A percentile compares a stretch with the other conserved stretches of the same genome.
These are phyloP conservation scores for Suillus lakei DNA, from an alignment of 768 basidiomycete genomes.

Conservation along the genomic window DNA sequence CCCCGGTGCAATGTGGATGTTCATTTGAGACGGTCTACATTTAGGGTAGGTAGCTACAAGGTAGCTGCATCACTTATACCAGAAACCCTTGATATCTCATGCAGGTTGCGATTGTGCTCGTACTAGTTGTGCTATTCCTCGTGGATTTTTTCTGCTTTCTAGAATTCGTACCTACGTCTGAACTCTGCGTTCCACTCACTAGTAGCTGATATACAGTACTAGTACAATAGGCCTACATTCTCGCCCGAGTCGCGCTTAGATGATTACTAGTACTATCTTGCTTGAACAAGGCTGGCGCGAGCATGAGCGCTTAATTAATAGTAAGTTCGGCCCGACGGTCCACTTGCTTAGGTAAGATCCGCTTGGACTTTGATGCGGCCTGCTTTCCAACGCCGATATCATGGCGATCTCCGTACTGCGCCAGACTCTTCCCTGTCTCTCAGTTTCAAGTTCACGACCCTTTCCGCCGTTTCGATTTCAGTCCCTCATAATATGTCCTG, in stretches of 20 bases:
- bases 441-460: constrained; percentile 10
- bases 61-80: neutral
- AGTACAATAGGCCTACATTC: neutral
- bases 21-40: neutral
- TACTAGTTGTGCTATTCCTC: neutral
- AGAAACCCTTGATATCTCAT: neutral
- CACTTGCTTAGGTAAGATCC: constrained; percentile 1
- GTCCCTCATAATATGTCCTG: constrained; percentile 59
- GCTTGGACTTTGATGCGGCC: constrained; percentile 9
- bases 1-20: constrained; percentile 2
- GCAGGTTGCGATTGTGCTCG: neutral
- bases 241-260: neutral
- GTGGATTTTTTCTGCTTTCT: neutral
- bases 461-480: constrained; percentile 10
- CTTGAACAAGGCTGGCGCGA: too few species aligned
- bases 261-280: too few species aligned
- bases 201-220: neutral
- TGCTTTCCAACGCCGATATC: constrained; percentile 29
- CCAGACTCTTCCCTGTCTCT: constrained; percentile 7
- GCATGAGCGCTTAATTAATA: too few species aligned
- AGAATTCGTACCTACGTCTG: neutral
- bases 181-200: neutral
- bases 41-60: neutral
- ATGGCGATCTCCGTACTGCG: constrained; percentile 31
- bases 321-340: neutral